Conservation (phyloP, 1,284 basidiomycete genomes). For the Coniophora puteana region DNA sequence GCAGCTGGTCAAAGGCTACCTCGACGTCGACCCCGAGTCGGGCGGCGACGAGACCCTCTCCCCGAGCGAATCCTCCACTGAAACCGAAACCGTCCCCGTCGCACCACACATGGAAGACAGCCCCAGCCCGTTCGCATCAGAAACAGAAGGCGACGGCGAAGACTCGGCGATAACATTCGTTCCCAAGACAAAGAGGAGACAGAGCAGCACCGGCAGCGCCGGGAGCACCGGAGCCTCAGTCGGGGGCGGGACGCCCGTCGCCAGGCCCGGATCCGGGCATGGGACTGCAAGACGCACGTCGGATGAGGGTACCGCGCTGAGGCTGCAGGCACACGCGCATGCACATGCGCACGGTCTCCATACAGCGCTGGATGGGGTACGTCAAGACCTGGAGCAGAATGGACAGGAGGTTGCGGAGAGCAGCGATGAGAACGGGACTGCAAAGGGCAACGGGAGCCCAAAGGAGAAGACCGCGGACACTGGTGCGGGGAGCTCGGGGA, state of each 20-base stretch:
- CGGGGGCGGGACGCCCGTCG: neutral
- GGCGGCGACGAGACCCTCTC: no score
- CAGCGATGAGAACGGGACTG: neutral
- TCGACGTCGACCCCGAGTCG: no score
- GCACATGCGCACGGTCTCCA: conserved; percentile 14
- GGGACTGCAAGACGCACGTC: no score
- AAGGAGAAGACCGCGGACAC: conserved; percentile 3
- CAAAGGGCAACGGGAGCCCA: no score
- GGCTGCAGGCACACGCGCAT: no score
- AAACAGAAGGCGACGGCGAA: conserved; percentile 64
- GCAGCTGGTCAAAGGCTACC: conserved; percentile 2
- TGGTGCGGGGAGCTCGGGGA: conserved; percentile 23
- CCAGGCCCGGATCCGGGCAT: no score
- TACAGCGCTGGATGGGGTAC: conserved; percentile 18
- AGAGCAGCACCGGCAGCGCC: conserved; percentile 4
- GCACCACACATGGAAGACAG: no score
- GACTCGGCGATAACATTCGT: conserved; percentile 68
- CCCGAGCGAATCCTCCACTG: neutral
- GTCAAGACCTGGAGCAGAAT: conserved; percentile 9
- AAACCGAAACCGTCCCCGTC: no score
- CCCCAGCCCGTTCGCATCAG: conserved; percentile 34
- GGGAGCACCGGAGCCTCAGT: conserved; percentile 23
- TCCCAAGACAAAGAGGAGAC: conserved; percentile 42
- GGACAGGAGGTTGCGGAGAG: conserved; percentile 10
- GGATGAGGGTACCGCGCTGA: no score